These are phyloP conservation scores for Pyrenochaeta sp. DNA, from an alignment of 2,329 filamentous ascomycete species.

Conservation along the genomic window DNA sequence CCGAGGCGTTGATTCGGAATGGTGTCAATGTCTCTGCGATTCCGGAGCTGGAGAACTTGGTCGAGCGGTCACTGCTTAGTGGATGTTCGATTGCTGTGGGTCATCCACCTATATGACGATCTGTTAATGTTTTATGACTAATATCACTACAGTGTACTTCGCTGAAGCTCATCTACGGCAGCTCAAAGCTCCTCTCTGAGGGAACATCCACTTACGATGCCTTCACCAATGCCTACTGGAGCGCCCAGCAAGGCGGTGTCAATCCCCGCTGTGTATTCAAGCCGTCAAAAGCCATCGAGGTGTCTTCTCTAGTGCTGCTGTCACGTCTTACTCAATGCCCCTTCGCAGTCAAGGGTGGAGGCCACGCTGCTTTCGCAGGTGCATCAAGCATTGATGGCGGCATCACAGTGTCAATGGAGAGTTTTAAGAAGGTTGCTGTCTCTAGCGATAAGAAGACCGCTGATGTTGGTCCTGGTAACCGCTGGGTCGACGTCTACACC, in stretches of 20 bases:
- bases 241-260: conserved; percentile 30
- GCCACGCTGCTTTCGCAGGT: conserved; percentile 52
- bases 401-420: conserved; percentile 52
- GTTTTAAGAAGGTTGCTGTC: conserved; percentile 36
- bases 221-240: conserved; percentile 37
- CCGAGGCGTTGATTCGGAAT: conserved; percentile 23
- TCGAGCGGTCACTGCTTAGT: conserved; percentile 4
- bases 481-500: conserved; percentile 46
- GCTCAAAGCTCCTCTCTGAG: conserved; percentile 18
- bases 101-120: too few species aligned
- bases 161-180: conserved; percentile 30
- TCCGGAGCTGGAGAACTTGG: conserved; percentile 18
- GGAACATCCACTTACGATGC: conserved; percentile 22
- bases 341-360: conserved; percentile 56
- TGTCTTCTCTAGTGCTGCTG: conserved; percentile 27
- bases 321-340: conserved; percentile 36
- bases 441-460: conserved; percentile 32
- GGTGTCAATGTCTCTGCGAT: conserved; percentile 26
- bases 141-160: conserved; percentile 27
- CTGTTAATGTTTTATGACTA: conserved; percentile 13
- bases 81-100: conserved; percentile 31
- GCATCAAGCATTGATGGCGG: conserved; percentile 52
- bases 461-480: conserved; percentile 40
- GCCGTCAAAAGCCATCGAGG: conserved; percentile 24
- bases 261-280: conserved; percentile 39